Conservation (phyloP, 768 basidiomycete genomes). For the Amyloporia xantha region DNA sequence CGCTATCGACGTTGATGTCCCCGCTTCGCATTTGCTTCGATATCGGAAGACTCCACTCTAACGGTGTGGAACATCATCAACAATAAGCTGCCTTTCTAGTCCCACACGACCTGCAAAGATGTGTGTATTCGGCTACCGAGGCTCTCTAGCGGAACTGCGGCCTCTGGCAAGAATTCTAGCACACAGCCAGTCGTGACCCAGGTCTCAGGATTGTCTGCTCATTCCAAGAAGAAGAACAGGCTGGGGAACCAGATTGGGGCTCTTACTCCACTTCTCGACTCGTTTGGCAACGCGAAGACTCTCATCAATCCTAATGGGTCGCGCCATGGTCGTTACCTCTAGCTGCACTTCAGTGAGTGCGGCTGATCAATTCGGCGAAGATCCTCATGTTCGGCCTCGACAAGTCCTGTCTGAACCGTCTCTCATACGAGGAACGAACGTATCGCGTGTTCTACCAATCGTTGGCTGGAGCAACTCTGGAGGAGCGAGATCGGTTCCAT, state of each 20-base stretch:
- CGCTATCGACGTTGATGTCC: too few species aligned
- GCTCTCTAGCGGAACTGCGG: conserved; percentile 87
- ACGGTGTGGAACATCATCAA: too few species aligned
- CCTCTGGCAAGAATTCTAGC: conserved; percentile 78
- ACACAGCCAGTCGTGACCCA: conserved; percentile 72
- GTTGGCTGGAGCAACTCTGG: conserved; percentile 72
- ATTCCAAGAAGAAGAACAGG: conserved; percentile 67
- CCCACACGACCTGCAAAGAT: too few species aligned
- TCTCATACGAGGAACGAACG: conserved; percentile 78
- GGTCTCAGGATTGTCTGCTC: conserved; percentile 74
- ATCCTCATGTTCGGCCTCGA: conserved; percentile 79
- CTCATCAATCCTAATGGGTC: conserved; percentile 82
- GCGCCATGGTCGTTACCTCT: conserved; percentile 71
- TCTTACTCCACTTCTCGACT: conserved; percentile 69
- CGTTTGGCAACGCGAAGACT: conserved; percentile 91
- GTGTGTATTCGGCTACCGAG: too few species aligned
- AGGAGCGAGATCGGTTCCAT: conserved; percentile 70
- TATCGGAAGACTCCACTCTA: too few species aligned
- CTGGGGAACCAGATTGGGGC: conserved; percentile 74
- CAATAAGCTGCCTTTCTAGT: too few species aligned
- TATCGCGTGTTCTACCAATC: conserved; percentile 94
- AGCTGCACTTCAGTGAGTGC: conserved; percentile 78
- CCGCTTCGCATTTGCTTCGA: too few species aligned
- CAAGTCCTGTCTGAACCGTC: conserved; percentile 73
- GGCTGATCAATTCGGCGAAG: conserved; percentile 77